Evolutionary conservation across 805 yeast species (phyloP).

Genomic region (Starmera pachycereana): DNA sequence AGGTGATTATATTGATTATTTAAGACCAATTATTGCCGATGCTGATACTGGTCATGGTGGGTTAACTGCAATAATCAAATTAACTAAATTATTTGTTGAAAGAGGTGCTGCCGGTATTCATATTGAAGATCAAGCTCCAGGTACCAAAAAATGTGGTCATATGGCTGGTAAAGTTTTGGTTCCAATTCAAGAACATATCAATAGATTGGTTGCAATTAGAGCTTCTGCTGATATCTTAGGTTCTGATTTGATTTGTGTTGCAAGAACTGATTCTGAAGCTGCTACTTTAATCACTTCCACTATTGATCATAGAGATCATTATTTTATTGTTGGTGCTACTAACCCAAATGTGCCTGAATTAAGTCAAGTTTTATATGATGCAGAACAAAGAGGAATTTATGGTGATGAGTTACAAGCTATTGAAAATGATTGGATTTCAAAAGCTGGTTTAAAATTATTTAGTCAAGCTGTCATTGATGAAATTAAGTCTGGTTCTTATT

Average conservation of each 20-base stretch:
- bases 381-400: slow-evolving; percentile 63
- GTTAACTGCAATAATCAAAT: slow-evolving; percentile 88
- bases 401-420: slow-evolving; percentile 63
- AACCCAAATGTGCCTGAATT: slow-evolving; percentile 72
- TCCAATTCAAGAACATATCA: slow-evolving; percentile 95
- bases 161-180: slow-evolving; percentile 98
- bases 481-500: slow-evolving; percentile 47
- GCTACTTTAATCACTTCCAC: slow-evolving; percentile 92
- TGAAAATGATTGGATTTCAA: slow-evolving; percentile 73
- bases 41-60: slow-evolving; percentile 99
- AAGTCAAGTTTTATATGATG: slow-evolving; percentile 68
- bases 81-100: slow-evolving; percentile 92
- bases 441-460: slow-evolving; percentile 81
- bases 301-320: slow-evolving; percentile 91
- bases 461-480: slow-evolving; percentile 86
- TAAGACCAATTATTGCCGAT: slow-evolving; percentile 93
- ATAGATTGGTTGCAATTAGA: slow-evolving; percentile 87
- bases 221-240: slow-evolving; percentile 93
- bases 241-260: slow-evolving; percentile 76
- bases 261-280: slow-evolving; percentile 96
- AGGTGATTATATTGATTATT: slow-evolving; percentile 69
- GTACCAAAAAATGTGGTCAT: slow-evolving; percentile 97
- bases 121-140: slow-evolving; percentile 98
- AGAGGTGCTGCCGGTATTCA: slow-evolving; percentile 99
- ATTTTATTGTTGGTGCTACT: slow-evolving; percentile 83